Conservation (phyloP, 495 filamentous ascomycete genomes). For the Aspergillus olivimuriae region DNA sequence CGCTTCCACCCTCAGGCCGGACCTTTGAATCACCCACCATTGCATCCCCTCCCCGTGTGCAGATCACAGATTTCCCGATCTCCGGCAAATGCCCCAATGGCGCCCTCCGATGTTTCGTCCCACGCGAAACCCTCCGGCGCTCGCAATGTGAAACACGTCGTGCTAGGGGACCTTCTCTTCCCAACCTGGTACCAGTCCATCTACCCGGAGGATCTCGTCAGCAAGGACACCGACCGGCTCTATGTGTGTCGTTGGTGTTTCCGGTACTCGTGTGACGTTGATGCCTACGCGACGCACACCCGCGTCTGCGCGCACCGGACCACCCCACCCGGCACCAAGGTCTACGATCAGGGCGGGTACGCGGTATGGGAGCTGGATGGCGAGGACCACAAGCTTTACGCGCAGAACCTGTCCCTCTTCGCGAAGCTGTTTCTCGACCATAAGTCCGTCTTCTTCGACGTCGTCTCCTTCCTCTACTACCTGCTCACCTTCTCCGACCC, state of each 20-base stretch:
- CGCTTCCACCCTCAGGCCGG: background rate
- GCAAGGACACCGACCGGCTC: conserved; percentile 55
- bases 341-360: conserved; percentile 54
- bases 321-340: conserved; percentile 39
- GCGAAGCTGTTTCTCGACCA: conserved; percentile 98
- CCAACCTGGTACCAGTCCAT: conserved; percentile 72
- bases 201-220: conserved; percentile 72
- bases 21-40: background rate
- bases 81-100: conserved; percentile 21
- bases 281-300: conserved; percentile 50
- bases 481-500: conserved; percentile 56
- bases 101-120: conserved; percentile 19
- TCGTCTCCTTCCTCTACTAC: conserved; percentile 91
- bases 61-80: background rate
- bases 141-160: conserved; percentile 67
- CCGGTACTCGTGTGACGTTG: conserved; percentile 74
- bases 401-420: conserved; percentile 92
- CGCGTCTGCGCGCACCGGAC: conserved; percentile 29
- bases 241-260: conserved; percentile 94
- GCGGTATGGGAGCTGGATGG: conserved; percentile 91
- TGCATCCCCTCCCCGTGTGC: background rate
- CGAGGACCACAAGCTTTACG: conserved; percentile 81
- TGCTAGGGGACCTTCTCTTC: conserved; percentile 68
- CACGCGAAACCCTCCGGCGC: conserved; percentile 34
- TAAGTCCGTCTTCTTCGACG: conserved; percentile 97